Conservation (phyloP, 176 grass and related monocot genomes). For the Oryza brachyantha region DNA sequence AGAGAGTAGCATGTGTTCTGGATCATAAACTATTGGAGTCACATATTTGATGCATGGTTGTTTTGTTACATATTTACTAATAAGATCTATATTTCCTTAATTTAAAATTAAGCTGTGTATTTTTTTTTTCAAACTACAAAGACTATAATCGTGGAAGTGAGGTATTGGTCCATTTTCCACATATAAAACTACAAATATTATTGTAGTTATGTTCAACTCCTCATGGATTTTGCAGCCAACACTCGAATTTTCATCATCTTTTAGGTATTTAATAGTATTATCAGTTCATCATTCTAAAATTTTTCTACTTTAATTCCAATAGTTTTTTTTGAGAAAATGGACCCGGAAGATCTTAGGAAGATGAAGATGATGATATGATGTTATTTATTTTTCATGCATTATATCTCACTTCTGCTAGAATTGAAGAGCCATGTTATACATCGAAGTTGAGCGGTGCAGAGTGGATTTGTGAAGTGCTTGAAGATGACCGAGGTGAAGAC, state of each 20-base stretch:
- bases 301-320: not conserved
- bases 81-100: not conserved
- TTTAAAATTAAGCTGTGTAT: not conserved
- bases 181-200: not conserved
- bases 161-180: no score
- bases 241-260: not conserved
- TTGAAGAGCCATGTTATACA: not conserved
- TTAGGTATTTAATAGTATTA: not conserved
- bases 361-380: slow-evolving; percentile 47
- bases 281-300: not conserved
- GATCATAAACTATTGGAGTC: not conserved
- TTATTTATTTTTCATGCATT: slow-evolving; percentile 37
- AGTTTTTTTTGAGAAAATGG: slow-evolving; percentile 29
- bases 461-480: slow-evolving; percentile 41
- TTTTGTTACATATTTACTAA: not conserved
- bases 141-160: no score
- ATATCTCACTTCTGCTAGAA: slow-evolving; percentile 22
- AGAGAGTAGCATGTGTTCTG: not conserved
- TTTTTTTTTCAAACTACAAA: no score
- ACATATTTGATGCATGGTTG: not conserved
- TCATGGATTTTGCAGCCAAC: not conserved
- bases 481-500: slow-evolving; percentile 43
- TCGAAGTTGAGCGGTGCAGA: not conserved
- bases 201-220: not conserved
- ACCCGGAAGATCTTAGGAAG: slow-evolving; percentile 27